Percentiles rank a stretch among this genome's conserved stretches.
Conservation (phyloP, 192 early-diverging fungal genomes). For the Thamnidium elegans region DNA sequence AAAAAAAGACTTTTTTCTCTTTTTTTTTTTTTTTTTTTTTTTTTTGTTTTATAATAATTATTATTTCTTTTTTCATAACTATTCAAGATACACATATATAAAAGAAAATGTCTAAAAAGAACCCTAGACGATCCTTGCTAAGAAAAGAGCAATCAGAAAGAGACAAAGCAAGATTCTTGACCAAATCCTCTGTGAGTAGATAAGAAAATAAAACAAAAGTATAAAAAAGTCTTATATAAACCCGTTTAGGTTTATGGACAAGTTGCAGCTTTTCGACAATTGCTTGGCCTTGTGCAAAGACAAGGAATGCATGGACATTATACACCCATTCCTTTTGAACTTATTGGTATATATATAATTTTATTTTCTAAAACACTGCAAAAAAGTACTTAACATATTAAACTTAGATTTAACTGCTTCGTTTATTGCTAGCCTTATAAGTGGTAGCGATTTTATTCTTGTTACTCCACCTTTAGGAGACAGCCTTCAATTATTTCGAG, state of each 20-base stretch:
- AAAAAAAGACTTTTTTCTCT: no score
- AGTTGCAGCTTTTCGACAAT: constrained; percentile 34
- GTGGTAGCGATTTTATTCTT: constrained; percentile 35
- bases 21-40: no score
- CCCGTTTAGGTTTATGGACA: constrained; percentile 32
- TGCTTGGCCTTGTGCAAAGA: constrained; percentile 35
- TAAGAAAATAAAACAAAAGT: background rate
- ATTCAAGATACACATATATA: no score
- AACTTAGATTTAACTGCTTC: constrained; percentile 48
- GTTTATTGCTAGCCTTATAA: constrained; percentile 42
- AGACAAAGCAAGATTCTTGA: constrained; percentile 33
- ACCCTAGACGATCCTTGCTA: constrained; percentile 19
- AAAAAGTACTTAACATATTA: background rate
- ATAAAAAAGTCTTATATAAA: background rate
- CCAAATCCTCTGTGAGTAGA: constrained; percentile 30
- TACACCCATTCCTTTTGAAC: constrained; percentile 40
- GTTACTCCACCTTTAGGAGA: background rate
- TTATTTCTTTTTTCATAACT: background rate
- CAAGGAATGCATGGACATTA: constrained; percentile 21
- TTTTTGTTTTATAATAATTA: background rate
- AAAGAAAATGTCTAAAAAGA: constrained; percentile 22
- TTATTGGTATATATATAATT: constrained; percentile 50
- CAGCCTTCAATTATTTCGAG: constrained; percentile 4
- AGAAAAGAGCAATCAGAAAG: constrained; percentile 33
- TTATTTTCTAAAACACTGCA: no score